Evolutionary conservation across 1,139 yeast genomes (phyloP).

Genomic region (Blastobotrys ciferrii): DNA sequence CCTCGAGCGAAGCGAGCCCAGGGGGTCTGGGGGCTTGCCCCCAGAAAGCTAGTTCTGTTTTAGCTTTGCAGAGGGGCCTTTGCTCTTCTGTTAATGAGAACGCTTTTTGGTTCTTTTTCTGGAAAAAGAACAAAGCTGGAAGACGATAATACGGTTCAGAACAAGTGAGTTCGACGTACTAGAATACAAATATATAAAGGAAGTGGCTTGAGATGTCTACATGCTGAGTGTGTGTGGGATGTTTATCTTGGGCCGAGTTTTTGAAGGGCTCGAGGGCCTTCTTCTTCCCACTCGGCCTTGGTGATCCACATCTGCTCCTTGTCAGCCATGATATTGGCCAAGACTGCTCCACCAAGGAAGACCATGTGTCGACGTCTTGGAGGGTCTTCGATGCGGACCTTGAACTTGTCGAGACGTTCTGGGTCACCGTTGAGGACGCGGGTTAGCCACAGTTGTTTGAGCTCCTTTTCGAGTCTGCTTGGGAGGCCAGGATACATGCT

Average conservation of each 20-base stretch:
- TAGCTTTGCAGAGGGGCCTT: too few relatives aligned
- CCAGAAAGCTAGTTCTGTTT: too few relatives aligned
- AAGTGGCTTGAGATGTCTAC: neutral
- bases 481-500: slow-evolving; percentile 99
- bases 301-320: slow-evolving; percentile 98
- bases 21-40: too few relatives aligned
- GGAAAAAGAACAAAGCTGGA: too few relatives aligned
- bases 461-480: slow-evolving; percentile 88
- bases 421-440: slow-evolving; percentile 87
- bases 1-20: too few relatives aligned
- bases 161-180: too few relatives aligned
- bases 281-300: slow-evolving; percentile 97
- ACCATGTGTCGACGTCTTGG: slow-evolving; percentile 99
- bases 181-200: neutral
- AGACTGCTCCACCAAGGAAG: slow-evolving; percentile 96
- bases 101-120: too few relatives aligned
- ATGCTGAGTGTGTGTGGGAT: neutral
- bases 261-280: slow-evolving; percentile 76
- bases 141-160: too few relatives aligned
- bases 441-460: slow-evolving; percentile 93
- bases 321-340: slow-evolving; percentile 97
- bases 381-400: slow-evolving; percentile 96
- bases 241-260: slow-evolving; percentile 89
- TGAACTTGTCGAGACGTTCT: slow-evolving; percentile 81
- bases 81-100: too few relatives aligned